Evolutionary conservation across 2,329 filamentous ascomycete genomes (phyloP), one percentile per base, ranked within the genome.

Genomic region (Erysiphe pulchra): DNA sequence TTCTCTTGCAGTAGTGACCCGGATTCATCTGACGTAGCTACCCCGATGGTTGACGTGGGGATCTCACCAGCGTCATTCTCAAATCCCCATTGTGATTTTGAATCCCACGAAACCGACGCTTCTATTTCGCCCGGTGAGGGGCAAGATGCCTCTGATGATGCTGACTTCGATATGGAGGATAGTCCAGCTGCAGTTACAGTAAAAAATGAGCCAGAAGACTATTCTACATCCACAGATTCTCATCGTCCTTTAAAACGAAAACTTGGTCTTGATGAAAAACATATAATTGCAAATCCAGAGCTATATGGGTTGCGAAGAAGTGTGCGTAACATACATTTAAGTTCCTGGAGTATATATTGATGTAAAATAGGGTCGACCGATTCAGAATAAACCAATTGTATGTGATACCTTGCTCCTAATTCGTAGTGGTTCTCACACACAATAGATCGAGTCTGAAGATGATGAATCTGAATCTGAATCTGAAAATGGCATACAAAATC

Each of bases 231-330:
- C 42, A 71, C 75, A 55, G 77, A 77, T 55, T 81, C 78, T 39
- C 70, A 69, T 50, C 70, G 75, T 57, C 71, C 70, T 44, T 62
- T 69, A 49, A 93, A 93, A 68, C 79, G 85, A 62, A 80, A 82
- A 63, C 62, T 68, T 52, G 60, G 68, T 57, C 59, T 72, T 34
- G 75, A 78, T 45, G 81, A 90, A 48, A 77, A 85, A 42, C 86
- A 77, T 57, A 93, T 95, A 55, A 72, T 78, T 55, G 80, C 83
- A 57, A 92, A 98, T 56, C 90, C 90, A 40, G 85, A 93, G 63
- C 68, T 98, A 9, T 98, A 95, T 65, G 90, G 90, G 42, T 69
- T 98, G 53, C 76, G 90, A 54, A 75, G 90, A 65, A 98, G 90
- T 66, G 86, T 90, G 77, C 50, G 44, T 46, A 32, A 32, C 24